phyloP scores from a whole-genome alignment of 2,329 filamentous ascomycete genomes.

The Chaetomium sp. region DNA sequence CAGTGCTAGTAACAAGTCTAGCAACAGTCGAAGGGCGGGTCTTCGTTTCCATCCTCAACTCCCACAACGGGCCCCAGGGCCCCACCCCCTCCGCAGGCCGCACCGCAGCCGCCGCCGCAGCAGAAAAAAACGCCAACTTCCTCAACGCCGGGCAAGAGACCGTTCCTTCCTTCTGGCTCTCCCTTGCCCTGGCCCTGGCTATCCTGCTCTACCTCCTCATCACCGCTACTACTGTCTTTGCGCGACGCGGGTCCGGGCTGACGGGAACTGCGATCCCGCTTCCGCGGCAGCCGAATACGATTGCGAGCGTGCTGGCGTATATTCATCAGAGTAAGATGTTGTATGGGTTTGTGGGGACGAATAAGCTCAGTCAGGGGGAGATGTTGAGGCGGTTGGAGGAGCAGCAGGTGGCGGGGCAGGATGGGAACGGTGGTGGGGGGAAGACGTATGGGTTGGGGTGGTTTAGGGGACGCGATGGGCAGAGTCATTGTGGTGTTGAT shows the following conservation, averaged over 20 bases:
- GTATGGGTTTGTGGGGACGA: slow-evolving; percentile 65
- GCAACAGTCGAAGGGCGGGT: slow-evolving; percentile 57
- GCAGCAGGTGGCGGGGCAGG: slow-evolving; percentile 28
- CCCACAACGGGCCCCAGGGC: slow-evolving; percentile 9
- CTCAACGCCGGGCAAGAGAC: slow-evolving; percentile 54
- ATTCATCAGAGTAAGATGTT: slow-evolving; percentile 79
- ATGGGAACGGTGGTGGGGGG: slow-evolving; percentile 28
- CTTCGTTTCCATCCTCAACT: slow-evolving; percentile 39
- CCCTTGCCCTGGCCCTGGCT: slow-evolving; percentile 52
- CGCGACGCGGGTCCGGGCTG: slow-evolving; percentile 56
- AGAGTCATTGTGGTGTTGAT: slow-evolving; percentile 70
- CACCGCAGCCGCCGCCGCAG: slow-evolving; percentile 5
- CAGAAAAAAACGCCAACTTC: background rate
- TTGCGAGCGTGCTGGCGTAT: slow-evolving; percentile 67
- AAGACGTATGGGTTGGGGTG: slow-evolving; percentile 71
- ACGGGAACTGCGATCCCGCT: slow-evolving; percentile 29
- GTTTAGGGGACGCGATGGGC: slow-evolving; percentile 67
- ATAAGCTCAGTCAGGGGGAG: slow-evolving; percentile 51
- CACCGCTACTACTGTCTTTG: slow-evolving; percentile 54
- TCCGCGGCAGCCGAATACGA: slow-evolving; percentile 71
- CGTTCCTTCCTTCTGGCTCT: slow-evolving; percentile 57
- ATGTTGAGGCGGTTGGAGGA: slow-evolving; percentile 56
- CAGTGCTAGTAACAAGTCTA: slow-evolving; percentile 60
- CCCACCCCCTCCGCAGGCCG: background rate
- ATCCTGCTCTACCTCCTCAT: slow-evolving; percentile 61